phyloP scores from a whole-genome alignment of 495 filamentous ascomycete species.

The Geoglossum glabrum region DNA sequence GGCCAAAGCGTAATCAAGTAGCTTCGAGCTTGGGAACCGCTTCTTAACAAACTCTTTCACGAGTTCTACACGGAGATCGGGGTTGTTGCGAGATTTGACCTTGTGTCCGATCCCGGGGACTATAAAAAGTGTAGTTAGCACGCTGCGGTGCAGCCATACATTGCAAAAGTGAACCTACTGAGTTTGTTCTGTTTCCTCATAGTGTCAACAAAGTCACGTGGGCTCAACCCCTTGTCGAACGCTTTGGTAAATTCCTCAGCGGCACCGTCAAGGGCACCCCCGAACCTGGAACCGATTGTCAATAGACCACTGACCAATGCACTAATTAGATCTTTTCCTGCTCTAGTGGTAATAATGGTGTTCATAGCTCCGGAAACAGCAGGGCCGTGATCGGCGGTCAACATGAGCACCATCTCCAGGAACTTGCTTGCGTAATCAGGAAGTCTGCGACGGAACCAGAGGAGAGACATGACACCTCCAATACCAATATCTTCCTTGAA shows the following conservation, averaged over 20 bases:
- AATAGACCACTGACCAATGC: conserved; percentile 88
- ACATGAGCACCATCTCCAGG: conserved; percentile 99
- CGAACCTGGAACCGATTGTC: conserved; percentile 95
- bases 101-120: conserved; percentile 96
- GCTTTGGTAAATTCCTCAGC: conserved; percentile 97
- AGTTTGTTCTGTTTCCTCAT: conserved; percentile 99
- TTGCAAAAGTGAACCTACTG: conserved; percentile 30
- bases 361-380: conserved; percentile 99
- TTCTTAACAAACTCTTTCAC: conserved; percentile 97
- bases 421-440: conserved; percentile 94
- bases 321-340: conserved; percentile 93
- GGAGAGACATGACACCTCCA: conserved; percentile 96
- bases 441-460: conserved; percentile 98
- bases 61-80: conserved; percentile 95
- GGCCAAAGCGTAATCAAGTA: conserved; percentile 94
- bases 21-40: conserved; percentile 89
- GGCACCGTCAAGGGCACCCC: conserved; percentile 92
- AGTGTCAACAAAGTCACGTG: conserved; percentile 93
- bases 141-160: not conserved
- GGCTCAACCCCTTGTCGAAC: conserved; percentile 92
- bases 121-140: conserved; percentile 11
- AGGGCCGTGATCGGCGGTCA: conserved; percentile 96
- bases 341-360: conserved; percentile 98
- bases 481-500: conserved; percentile 98
- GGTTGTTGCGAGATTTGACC: conserved; percentile 99